Evolutionary conservation across 345 rosid genomes (phyloP), one percentile per base, ranked within the genome.

Genomic region (Eucalyptus marginata): DNA sequence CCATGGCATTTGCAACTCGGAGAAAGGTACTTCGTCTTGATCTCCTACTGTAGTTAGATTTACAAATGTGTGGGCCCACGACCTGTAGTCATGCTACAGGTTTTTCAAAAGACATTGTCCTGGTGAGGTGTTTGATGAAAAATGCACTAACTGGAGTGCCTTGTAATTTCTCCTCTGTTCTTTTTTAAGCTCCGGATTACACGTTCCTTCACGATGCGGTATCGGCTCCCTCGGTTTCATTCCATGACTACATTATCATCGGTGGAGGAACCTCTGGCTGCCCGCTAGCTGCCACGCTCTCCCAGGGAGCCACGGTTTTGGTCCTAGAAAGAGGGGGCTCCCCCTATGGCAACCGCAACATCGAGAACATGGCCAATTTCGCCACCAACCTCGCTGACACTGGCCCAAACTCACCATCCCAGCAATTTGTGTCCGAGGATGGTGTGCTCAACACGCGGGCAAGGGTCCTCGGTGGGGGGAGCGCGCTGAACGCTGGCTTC

Each of bases 241-340:
- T 86, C 90, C 92, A 90, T 25, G 99, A 97, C 89, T 97, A 96
- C 94, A 95, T 97, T 86, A 87, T 96, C 89, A 88, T 97, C 79
- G 99, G 98, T 9, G 99, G 99, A 62, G 99, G 99, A 86, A 96
- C 99, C 43, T 89, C 97, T 3, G 99, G 99, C 11, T 97, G 99
- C 68, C 92, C 99, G 1, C 89, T 97, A 64, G 99, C 99, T 4
- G 99, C 98, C 29, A 96, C 99, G 16, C 93, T 96, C 2, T 93
- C 98, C 3, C 88, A 86, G 88, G 93, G 91, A 43, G 97, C 97
- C 1, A 91, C 87, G 56, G 97, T 97, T 90, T 90, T 97, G 85
- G 88, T 97, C 88, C 96, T 97, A 0, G 99, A 97, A 91, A 93
- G 97, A 85, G 99, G 99, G 4, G 96, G 96, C 40, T 93, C 98